Conservation (phyloP, 306 rosid genomes). For the Rosa chinensis region DNA sequence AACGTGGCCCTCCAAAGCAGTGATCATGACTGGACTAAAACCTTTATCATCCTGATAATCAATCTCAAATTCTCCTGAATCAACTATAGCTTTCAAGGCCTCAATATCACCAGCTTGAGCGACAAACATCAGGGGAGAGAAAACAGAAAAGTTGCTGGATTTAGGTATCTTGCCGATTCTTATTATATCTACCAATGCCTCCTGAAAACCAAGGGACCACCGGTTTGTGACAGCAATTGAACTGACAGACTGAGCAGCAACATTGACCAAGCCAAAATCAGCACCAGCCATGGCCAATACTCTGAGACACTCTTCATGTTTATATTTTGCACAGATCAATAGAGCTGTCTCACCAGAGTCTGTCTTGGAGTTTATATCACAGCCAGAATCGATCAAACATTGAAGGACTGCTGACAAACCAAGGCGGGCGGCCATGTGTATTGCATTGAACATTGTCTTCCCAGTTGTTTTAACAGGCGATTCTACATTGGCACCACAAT, state of each 20-base stretch:
- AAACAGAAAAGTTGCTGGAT: slow-evolving; percentile 56
- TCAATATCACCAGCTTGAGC: slow-evolving; percentile 71
- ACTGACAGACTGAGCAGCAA: slow-evolving; percentile 59
- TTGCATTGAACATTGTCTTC: slow-evolving; percentile 55
- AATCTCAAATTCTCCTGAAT: slow-evolving; percentile 53
- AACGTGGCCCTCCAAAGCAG: slow-evolving; percentile 71
- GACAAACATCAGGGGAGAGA: slow-evolving; percentile 59
- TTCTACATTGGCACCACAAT: slow-evolving; percentile 60
- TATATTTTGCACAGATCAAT: slow-evolving; percentile 68
- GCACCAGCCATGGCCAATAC: slow-evolving; percentile 68
- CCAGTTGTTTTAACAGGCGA: slow-evolving; percentile 55
- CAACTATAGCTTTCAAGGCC: slow-evolving; percentile 63
- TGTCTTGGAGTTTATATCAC: slow-evolving; percentile 65
- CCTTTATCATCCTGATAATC: slow-evolving; percentile 78
- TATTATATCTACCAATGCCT: slow-evolving; percentile 47
- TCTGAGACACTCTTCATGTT: slow-evolving; percentile 63
- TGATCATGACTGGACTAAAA: slow-evolving; percentile 70
- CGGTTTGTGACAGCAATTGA: slow-evolving; percentile 57
- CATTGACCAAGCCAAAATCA: slow-evolving; percentile 75
- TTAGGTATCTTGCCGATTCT: slow-evolving; percentile 50
- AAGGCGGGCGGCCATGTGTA: slow-evolving; percentile 86
- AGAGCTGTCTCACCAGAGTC: slow-evolving; percentile 76
- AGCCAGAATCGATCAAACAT: slow-evolving; percentile 69
- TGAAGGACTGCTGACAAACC: slow-evolving; percentile 59
- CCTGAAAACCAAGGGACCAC: slow-evolving; percentile 75